Base-by-base conservation (phyloP, 176 grass and related monocot genomes). In the Aegilops tauschii region DNA sequence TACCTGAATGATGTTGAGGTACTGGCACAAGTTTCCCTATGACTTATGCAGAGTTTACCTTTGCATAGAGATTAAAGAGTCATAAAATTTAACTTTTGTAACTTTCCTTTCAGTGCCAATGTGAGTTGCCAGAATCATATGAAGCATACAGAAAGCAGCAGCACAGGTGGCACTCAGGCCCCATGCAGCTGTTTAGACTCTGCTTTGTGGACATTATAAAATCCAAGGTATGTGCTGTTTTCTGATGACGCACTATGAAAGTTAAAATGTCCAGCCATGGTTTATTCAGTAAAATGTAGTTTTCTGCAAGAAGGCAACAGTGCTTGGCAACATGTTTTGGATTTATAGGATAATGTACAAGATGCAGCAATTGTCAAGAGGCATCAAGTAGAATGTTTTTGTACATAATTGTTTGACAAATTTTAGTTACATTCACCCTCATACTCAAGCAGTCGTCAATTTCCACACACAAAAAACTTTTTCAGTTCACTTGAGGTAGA, bases 1-100 rank as follows among this genome's bases (percentile, higher is more conserved):
- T 97, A 91, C 80, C 88, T 97, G 23, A 97, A 97, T 36, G 95
- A 97, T 87, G 95, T 97, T 9, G 90, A 95, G 95, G 95, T 95
- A 91, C 73, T 80, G 52, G 27, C 70, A 66, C 65, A 39, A 31
- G 9, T 56, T 42, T 58, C 18, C 2, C 39, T 39, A 9, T 61
- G n/a, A 12, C 65, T 68, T 76, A 61, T 12, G 30, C n/a, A 80
- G n/a, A 66, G 69, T 75, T 28, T 28, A 21, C 27, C 9, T 79
- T 78, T 6, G 14, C 29, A 21, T 69, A 40, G 32, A 52, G n/a
- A 56, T 32, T n/a, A 9, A 50, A 23, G 13, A 80, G 32, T 81
- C 12, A 30, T 71, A 63, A 17, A 52, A 85, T 50, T 61, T 68
- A 65, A 88, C 58, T 35, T 59, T 16, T 28, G 64, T 79, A 70